A percentile compares a stretch with the other conserved stretches of the same genome.
These are phyloP conservation scores for Thalassiosira profunda DNA, from an alignment of 108 stramenopile species.

Conservation along the genomic window DNA sequence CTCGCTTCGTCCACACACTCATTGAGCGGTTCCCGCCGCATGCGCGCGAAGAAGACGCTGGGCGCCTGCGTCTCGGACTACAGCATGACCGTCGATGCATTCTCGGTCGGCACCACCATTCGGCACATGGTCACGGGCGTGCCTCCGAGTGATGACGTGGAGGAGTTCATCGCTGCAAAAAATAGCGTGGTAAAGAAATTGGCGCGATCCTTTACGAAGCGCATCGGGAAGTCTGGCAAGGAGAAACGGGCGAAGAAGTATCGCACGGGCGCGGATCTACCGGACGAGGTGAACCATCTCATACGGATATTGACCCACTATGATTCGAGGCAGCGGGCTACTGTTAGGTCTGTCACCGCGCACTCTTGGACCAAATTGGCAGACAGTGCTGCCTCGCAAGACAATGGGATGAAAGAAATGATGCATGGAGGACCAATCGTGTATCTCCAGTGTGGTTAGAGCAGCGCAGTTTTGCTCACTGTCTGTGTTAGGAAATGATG, in stretches of 20 bases:
- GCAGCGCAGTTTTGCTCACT: no score
- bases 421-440: constrained; percentile 36
- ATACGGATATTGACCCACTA: constrained; percentile 30
- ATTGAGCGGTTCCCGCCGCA: constrained; percentile 19
- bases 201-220: constrained; percentile 21
- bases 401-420: no score
- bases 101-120: constrained; percentile 84
- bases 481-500: no score
- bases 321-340: constrained; percentile 22
- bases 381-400: no score
- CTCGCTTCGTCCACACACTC: constrained; percentile 17
- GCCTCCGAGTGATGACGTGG: constrained; percentile 71
- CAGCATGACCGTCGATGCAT: constrained; percentile 90
- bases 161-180: constrained; percentile 60
- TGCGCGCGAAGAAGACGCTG: constrained; percentile 56
- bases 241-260: constrained; percentile 23
- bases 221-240: neutral
- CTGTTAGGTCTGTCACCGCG: constrained; percentile 18
- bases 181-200: constrained; percentile 29
- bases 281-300: constrained; percentile 20
- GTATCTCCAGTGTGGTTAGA: constrained; percentile 22
- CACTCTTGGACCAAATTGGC: neutral
- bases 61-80: constrained; percentile 82
- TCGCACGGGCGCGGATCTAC: constrained; percentile 28
- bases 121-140: constrained; percentile 83